These are phyloP conservation scores for Pyrus bretschneideri DNA, from an alignment of 306 rosid species.

Conservation along the genomic window DNA sequence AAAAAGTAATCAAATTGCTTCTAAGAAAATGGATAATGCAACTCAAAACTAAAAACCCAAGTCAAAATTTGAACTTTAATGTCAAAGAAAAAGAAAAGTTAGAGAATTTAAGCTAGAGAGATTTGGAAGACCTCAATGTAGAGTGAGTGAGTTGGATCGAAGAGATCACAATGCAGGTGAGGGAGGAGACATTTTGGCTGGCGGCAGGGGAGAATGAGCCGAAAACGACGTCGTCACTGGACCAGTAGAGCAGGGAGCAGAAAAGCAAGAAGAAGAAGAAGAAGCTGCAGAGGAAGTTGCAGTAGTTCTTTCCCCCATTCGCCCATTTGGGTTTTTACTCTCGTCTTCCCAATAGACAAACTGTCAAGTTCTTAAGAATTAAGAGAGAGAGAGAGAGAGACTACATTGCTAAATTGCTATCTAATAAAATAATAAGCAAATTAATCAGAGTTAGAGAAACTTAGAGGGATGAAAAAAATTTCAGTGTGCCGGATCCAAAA, in stretches of 20 bases:
- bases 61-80: not conserved
- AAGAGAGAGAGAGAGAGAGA: slow-evolving; percentile 1
- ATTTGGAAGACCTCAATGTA: slow-evolving; percentile 27
- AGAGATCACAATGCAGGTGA: slow-evolving; percentile 37
- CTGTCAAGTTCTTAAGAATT: slow-evolving; percentile 28
- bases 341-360: slow-evolving; percentile 19
- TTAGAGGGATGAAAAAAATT: no score
- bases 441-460: no score
- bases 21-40: slow-evolving; percentile 7
- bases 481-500: no score
- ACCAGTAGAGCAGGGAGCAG: slow-evolving; percentile 4
- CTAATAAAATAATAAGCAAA: not conserved
- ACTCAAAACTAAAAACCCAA: not conserved
- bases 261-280: slow-evolving; percentile 10
- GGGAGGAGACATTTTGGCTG: not conserved
- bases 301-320: slow-evolving; percentile 56
- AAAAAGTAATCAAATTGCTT: not conserved
- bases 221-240: slow-evolving; percentile 50
- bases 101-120: not conserved
- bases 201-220: slow-evolving; percentile 23
- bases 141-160: slow-evolving; percentile 36
- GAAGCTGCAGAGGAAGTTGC: slow-evolving; percentile 65
- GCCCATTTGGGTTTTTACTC: slow-evolving; percentile 26
- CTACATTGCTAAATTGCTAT: not conserved
- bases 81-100: not conserved